phyloP scores from a whole-genome alignment of 2,329 filamentous ascomycete genomes.

The Penicillium sp. region DNA sequence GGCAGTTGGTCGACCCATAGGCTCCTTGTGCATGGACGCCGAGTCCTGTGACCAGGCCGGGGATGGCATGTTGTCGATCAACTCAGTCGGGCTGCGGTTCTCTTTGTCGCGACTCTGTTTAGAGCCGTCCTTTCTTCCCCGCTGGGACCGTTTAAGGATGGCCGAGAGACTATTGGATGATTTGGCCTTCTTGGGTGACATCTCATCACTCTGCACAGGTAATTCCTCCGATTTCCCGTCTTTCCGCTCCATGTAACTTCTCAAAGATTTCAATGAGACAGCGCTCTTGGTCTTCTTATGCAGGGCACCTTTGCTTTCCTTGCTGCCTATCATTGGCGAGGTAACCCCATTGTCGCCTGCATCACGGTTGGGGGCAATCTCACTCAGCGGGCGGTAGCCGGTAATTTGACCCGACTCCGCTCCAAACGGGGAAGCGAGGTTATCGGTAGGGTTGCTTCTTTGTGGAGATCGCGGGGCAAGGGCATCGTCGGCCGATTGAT shows the following conservation, averaged over 20 bases:
- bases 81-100: slow-evolving; percentile 65
- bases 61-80: slow-evolving; percentile 51
- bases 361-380: slow-evolving; percentile 42
- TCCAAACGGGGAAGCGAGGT: slow-evolving; percentile 44
- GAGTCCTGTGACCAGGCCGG: slow-evolving; percentile 81
- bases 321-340: slow-evolving; percentile 41
- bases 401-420: slow-evolving; percentile 48
- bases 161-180: slow-evolving; percentile 78
- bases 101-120: slow-evolving; percentile 70
- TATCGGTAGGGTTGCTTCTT: slow-evolving; percentile 45
- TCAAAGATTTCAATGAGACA: slow-evolving; percentile 53
- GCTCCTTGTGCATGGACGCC: slow-evolving; percentile 38
- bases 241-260: slow-evolving; percentile 49
- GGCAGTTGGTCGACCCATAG: slow-evolving; percentile 37
- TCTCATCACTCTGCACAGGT: slow-evolving; percentile 36
- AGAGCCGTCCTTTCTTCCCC: slow-evolving; percentile 60
- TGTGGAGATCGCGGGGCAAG: slow-evolving; percentile 28
- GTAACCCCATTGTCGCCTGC: slow-evolving; percentile 24
- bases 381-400: slow-evolving; percentile 37
- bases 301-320: slow-evolving; percentile 36
- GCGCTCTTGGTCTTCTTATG: slow-evolving; percentile 57
- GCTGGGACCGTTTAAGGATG: slow-evolving; percentile 72
- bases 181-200: slow-evolving; percentile 68
- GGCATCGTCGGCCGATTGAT: slow-evolving; percentile 42
- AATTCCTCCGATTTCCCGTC: slow-evolving; percentile 37